Percentiles rank a stretch among this genome's conserved stretches.
These are phyloP conservation scores for Diplodia corticola DNA, from an alignment of 2,329 filamentous ascomycete genomes.

Conservation along the genomic window DNA sequence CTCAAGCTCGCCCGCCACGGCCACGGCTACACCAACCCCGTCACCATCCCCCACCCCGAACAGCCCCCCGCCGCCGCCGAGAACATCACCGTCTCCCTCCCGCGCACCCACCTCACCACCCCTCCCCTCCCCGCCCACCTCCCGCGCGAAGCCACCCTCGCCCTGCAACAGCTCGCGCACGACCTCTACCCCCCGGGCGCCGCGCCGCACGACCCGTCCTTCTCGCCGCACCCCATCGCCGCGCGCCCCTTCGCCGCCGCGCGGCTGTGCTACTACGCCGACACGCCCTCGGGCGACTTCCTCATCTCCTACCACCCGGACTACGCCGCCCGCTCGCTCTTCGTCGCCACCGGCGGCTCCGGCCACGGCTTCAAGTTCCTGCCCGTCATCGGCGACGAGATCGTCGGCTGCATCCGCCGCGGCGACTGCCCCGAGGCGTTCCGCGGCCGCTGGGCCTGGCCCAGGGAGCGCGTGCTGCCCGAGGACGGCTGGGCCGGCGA, in stretches of 20 bases:
- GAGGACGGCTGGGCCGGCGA: constrained; percentile 41
- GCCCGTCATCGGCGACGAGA: constrained; percentile 57
- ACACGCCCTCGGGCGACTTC: constrained; percentile 58
- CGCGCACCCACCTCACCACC: constrained; percentile 48
- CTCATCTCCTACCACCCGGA: constrained; percentile 55
- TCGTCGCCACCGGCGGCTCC: constrained; percentile 62
- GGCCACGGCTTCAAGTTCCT: constrained; percentile 65
- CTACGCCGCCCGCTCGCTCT: constrained; percentile 48
- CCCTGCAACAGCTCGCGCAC: constrained; percentile 35
- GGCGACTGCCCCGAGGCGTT: constrained; percentile 48
- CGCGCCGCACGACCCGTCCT: constrained; percentile 28
- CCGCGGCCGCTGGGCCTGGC: constrained; percentile 62
- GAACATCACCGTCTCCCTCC: constrained; percentile 50
- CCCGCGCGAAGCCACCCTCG: constrained; percentile 36
- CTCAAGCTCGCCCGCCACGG: constrained; percentile 54
- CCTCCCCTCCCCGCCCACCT: constrained; percentile 28
- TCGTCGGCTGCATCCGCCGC: constrained; percentile 54
- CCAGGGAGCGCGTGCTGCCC: constrained; percentile 38
- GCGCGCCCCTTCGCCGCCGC: constrained; percentile 48
- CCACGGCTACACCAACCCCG: constrained; percentile 52
- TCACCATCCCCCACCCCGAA: constrained; percentile 50
- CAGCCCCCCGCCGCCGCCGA: constrained; percentile 15
- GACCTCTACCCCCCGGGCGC: constrained; percentile 27
- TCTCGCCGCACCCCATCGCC: constrained; percentile 30
- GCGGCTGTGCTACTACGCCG: constrained; percentile 58